Conservation (phyloP, 2,329 filamentous ascomycete genomes). For the Colletotrichum sp. region DNA sequence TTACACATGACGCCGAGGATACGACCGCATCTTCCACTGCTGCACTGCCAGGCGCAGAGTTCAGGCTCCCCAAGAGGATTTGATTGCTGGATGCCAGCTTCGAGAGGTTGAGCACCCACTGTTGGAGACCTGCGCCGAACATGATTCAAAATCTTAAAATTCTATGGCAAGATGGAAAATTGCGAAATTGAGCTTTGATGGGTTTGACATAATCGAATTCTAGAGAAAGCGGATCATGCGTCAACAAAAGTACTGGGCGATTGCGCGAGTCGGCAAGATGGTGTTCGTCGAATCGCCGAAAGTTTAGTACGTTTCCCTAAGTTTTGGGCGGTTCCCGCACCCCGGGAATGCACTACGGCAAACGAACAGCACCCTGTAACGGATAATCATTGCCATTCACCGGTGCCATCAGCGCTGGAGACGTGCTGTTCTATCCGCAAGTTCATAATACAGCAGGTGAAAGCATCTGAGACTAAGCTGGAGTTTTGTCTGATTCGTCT, state of each 20-base stretch:
- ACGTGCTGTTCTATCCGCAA: rapidly evolving
- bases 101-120: neutral
- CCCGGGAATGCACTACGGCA: neutral
- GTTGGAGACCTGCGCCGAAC: neutral
- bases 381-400: neutral
- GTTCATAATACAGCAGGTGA: neutral
- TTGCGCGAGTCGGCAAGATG: neutral
- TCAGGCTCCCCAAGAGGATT: neutral
- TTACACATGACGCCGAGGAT: neutral
- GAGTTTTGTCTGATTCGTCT: neutral
- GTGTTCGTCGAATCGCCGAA: neutral
- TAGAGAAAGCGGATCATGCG: neutral
- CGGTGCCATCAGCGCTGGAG: neutral
- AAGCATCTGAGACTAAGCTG: rapidly evolving
- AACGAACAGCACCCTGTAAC: neutral
- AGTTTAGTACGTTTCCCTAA: neutral
- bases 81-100: neutral
- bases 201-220: rapidly evolving
- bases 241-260: neutral
- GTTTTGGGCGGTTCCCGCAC: neutral
- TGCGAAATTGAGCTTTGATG: rapidly evolving
- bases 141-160: neutral
- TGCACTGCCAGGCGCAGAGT: neutral
- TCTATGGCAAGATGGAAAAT: neutral
- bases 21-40: neutral